Percentiles rank a stretch among this genome's conserved stretches.
phyloP scores from a whole-genome alignment of 192 early-diverging fungal species.

The Coemansia sp. region DNA sequence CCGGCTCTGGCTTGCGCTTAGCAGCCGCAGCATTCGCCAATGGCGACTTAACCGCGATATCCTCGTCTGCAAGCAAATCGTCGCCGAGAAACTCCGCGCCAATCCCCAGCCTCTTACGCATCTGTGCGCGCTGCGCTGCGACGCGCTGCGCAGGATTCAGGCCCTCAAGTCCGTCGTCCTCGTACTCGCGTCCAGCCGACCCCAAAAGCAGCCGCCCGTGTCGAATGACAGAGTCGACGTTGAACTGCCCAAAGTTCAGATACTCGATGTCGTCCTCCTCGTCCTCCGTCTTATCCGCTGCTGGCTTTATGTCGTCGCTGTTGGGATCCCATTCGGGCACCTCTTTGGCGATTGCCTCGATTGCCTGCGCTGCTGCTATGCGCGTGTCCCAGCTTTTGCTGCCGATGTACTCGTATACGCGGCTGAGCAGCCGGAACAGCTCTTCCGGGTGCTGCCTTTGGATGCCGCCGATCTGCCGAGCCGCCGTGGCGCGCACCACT shows the following conservation, averaged over 20 bases:
- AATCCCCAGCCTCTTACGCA: constrained; percentile 80
- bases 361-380: constrained; percentile 84
- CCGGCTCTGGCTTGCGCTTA: constrained; percentile 25
- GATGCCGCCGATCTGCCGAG: constrained; percentile 92
- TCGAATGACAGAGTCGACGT: constrained; percentile 76
- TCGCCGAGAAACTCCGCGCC: constrained; percentile 86
- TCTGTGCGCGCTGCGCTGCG: constrained; percentile 74
- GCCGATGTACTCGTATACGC: constrained; percentile 64
- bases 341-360: constrained; percentile 87
- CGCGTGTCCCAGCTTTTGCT: constrained; percentile 95
- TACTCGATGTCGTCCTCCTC: constrained; percentile 49
- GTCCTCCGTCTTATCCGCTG: background rate
- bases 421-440: constrained; percentile 76
- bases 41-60: constrained; percentile 44
- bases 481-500: constrained; percentile 83
- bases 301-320: constrained; percentile 12
- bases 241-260: constrained; percentile 75
- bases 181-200: constrained; percentile 91
- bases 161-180: constrained; percentile 66
- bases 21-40: background rate
- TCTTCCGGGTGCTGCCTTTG: constrained; percentile 93
- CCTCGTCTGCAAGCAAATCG: constrained; percentile 83
- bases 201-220: constrained; percentile 77
- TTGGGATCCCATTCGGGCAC: constrained; percentile 84
- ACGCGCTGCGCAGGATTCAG: constrained; percentile 81